phyloP scores from a whole-genome alignment of 768 basidiomycete species.

The Serpula lacrymans region DNA sequence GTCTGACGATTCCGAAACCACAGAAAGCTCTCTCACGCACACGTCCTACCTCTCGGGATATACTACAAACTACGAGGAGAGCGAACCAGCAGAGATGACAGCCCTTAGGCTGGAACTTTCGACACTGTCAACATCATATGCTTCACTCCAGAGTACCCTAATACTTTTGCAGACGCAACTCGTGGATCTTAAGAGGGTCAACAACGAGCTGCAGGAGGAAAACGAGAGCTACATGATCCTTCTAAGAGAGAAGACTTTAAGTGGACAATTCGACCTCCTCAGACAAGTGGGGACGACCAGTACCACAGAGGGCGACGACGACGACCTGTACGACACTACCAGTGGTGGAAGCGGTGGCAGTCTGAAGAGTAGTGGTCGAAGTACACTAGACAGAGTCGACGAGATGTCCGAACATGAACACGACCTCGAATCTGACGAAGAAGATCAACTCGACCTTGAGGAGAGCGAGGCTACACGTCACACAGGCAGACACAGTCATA shows the following conservation, averaged over 20 bases:
- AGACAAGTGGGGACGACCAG: slow-evolving; percentile 54
- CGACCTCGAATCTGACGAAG: slow-evolving; percentile 36
- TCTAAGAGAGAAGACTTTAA: slow-evolving; percentile 85
- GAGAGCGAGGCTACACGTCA: slow-evolving; percentile 37
- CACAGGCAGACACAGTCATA: slow-evolving; percentile 45
- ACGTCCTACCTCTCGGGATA: slow-evolving; percentile 50
- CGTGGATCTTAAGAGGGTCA: slow-evolving; percentile 83
- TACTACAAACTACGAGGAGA: slow-evolving; percentile 64
- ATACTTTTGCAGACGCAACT: slow-evolving; percentile 83
- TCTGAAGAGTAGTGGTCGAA: slow-evolving; percentile 54
- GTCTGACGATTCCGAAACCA: slow-evolving; percentile 31
- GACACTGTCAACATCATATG: slow-evolving; percentile 81
- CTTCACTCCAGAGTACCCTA: slow-evolving; percentile 79
- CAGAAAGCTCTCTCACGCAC: slow-evolving; percentile 17
- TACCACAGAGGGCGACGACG: slow-evolving; percentile 34
- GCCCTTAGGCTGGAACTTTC: slow-evolving; percentile 80
- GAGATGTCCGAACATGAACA: slow-evolving; percentile 37
- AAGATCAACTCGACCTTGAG: slow-evolving; percentile 38
- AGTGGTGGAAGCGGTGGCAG: slow-evolving; percentile 45
- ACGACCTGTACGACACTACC: slow-evolving; percentile 27
- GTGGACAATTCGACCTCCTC: slow-evolving; percentile 79
- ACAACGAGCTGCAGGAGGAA: slow-evolving; percentile 87
- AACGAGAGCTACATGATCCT: slow-evolving; percentile 97
- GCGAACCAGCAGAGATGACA: slow-evolving; percentile 86
- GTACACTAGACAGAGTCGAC: slow-evolving; percentile 60